Evolutionary conservation across 805 yeast genomes (phyloP).

Genomic region (Candida ficus): DNA sequence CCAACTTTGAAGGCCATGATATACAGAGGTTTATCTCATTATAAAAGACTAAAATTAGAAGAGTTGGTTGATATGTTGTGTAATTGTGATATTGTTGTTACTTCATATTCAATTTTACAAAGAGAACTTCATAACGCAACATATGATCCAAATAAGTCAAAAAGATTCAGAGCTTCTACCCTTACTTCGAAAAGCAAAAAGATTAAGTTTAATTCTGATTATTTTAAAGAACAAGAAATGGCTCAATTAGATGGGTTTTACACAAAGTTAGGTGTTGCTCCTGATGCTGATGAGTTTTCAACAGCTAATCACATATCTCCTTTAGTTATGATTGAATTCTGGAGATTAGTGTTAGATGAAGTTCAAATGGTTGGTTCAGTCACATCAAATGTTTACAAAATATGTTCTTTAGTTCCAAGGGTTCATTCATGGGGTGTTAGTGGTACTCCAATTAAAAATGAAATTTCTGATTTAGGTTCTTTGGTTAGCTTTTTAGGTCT

Average conservation of each 20-base stretch:
- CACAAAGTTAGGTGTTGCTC: constrained; percentile 8
- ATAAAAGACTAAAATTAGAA: constrained; percentile 28
- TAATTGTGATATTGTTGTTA: constrained; percentile 70
- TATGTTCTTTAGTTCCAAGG: constrained; percentile 75
- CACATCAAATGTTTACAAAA: constrained; percentile 70
- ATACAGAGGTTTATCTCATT: constrained; percentile 52
- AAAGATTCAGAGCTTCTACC: constrained; percentile 19
- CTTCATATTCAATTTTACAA: constrained; percentile 69
- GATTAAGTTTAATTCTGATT: not conserved
- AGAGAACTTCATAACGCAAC: constrained; percentile 75
- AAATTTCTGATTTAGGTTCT: constrained; percentile 64
- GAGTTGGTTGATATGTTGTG: constrained; percentile 48
- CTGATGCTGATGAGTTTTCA: not conserved
- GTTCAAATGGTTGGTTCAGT: constrained; percentile 87
- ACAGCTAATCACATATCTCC: constrained; percentile 67
- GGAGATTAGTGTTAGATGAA: constrained; percentile 89
- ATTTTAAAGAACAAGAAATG: not conserved
- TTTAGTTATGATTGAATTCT: constrained; percentile 72
- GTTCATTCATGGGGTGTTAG: constrained; percentile 96
- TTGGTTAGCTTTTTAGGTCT: constrained; percentile 61
- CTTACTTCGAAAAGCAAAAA: not conserved
- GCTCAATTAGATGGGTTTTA: constrained; percentile 5
- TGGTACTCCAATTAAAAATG: constrained; percentile 82
- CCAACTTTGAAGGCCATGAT: constrained; percentile 56
- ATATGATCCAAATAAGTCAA: constrained; percentile 47